phyloP scores from a whole-genome alignment of 305 asterid genomes.

The Fraxinus albicans region DNA sequence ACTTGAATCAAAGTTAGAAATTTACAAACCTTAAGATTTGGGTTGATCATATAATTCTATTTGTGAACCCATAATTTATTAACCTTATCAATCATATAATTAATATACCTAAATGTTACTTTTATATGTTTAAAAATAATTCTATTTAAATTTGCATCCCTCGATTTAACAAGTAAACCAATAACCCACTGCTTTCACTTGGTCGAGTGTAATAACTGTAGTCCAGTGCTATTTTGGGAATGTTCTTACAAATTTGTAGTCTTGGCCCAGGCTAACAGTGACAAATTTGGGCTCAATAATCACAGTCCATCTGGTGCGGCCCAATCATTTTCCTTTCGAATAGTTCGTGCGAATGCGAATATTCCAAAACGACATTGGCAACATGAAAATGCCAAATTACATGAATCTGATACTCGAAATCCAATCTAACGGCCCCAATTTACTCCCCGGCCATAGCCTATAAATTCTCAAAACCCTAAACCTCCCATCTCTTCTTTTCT shows the following conservation, averaged over 20 bases:
- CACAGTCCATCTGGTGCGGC: neutral
- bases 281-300: neutral
- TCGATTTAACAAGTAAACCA: too few relatives aligned
- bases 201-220: too few relatives aligned
- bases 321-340: neutral
- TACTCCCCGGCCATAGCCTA: slow-evolving; percentile 24
- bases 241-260: neutral
- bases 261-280: neutral
- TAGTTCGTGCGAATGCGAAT: neutral
- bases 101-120: too few relatives aligned
- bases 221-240: neutral
- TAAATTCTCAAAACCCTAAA: slow-evolving; percentile 56
- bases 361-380: neutral
- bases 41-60: too few relatives aligned
- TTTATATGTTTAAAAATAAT: too few relatives aligned
- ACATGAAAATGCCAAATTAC: neutral
- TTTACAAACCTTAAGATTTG: too few relatives aligned
- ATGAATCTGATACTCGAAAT: neutral
- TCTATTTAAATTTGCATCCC: too few relatives aligned
- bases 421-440: slow-evolving; percentile 36
- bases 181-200: too few relatives aligned
- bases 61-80: too few relatives aligned
- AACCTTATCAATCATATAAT: too few relatives aligned
- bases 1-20: too few relatives aligned
- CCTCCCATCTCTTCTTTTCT: neutral